These are phyloP conservation scores for Abrus pulchellus DNA, from an alignment of 306 rosid species.

Conservation along the genomic window DNA sequence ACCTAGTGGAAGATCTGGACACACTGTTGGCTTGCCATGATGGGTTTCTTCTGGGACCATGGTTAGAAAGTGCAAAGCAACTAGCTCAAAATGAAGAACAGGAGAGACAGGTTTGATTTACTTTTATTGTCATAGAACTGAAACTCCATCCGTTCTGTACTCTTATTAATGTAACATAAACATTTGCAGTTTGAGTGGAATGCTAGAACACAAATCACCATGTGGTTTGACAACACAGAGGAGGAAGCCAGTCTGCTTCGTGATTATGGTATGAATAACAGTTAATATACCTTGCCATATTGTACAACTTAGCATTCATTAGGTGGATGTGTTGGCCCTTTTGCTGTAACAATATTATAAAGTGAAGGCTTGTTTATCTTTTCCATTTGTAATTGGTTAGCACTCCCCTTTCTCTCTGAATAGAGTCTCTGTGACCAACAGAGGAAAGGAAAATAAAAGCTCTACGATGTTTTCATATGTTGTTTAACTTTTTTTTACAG, in stretches of 20 bases:
- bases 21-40: constrained; percentile 80
- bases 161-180: constrained; percentile 42
- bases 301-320: neutral
- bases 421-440: neutral
- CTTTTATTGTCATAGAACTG: constrained; percentile 10
- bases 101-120: constrained; percentile 69
- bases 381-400: neutral
- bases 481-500: constrained; percentile 43
- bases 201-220: constrained; percentile 93
- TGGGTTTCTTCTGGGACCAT: constrained; percentile 91
- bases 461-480: constrained; percentile 3
- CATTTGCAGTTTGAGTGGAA: constrained; percentile 86
- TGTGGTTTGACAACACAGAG: constrained; percentile 91
- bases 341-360: neutral
- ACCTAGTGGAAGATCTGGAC: constrained; percentile 80
- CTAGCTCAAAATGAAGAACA: constrained; percentile 81
- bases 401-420: neutral
- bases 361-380: neutral
- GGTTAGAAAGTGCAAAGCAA: constrained; percentile 85
- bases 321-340: neutral
- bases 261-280: constrained; percentile 72
- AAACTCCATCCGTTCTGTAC: neutral
- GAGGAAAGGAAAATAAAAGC: constrained; percentile 22
- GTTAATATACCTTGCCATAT: constrained; percentile 12
- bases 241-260: constrained; percentile 88